These are phyloP conservation scores for Ogataea pilisensis DNA, from an alignment of 805 yeast genomes.

Conservation along the genomic window DNA sequence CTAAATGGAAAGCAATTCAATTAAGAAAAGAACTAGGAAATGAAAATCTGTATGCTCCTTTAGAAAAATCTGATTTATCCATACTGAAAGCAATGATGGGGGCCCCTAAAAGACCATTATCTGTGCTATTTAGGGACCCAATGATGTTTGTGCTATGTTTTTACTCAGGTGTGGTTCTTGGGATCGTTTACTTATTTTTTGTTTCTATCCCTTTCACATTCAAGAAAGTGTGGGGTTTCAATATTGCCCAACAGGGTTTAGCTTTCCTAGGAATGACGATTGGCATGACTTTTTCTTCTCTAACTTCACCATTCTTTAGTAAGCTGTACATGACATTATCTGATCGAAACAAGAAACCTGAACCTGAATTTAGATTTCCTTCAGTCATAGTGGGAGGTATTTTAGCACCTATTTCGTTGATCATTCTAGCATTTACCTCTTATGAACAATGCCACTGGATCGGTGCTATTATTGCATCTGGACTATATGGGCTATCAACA, in stretches of 20 bases:
- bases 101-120: constrained; percentile 51
- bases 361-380: constrained; percentile 55
- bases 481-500: constrained; percentile 41
- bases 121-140: constrained; percentile 45
- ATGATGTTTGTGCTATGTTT: constrained; percentile 52
- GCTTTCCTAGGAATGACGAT: constrained; percentile 57
- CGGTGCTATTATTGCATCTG: constrained; percentile 43
- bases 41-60: constrained; percentile 35
- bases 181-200: constrained; percentile 61
- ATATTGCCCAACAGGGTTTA: constrained; percentile 53
- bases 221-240: constrained; percentile 46
- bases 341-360: constrained; percentile 36
- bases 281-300: constrained; percentile 46
- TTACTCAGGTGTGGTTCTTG: constrained; percentile 54
- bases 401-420: constrained; percentile 48
- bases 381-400: constrained; percentile 57
- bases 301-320: constrained; percentile 30
- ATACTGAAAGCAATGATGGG: constrained; percentile 35
- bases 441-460: constrained; percentile 49
- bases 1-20: constrained; percentile 47
- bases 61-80: constrained; percentile 35
- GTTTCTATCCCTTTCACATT: constrained; percentile 64
- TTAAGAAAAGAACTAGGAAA: constrained; percentile 43
- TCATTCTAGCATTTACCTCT: constrained; percentile 60
- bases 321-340: constrained; percentile 31